These are phyloP conservation scores for Vigna mungo DNA, from an alignment of 306 rosid species.

Conservation along the genomic window DNA sequence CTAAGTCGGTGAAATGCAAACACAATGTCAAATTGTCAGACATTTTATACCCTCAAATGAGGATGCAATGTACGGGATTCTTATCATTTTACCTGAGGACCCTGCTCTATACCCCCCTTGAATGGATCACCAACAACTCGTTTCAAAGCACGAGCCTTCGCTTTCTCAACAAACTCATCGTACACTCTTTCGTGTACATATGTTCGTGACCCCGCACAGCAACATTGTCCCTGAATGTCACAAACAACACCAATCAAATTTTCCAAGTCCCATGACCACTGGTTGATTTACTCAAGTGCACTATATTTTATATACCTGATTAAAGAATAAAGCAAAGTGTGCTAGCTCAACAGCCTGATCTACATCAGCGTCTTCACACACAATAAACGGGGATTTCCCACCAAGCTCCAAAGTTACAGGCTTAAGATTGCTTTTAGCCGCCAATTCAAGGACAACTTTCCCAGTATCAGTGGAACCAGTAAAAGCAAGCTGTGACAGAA, in stretches of 20 bases:
- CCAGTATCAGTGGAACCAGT: constrained; percentile 95
- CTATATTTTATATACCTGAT: constrained; percentile 60
- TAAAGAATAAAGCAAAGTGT: constrained; percentile 87
- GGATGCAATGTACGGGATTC: constrained; percentile 14
- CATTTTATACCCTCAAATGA: constrained; percentile 9
- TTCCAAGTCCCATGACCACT: constrained; percentile 7
- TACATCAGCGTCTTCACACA: constrained; percentile 89
- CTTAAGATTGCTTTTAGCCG: constrained; percentile 89
- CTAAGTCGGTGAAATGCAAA: background rate
- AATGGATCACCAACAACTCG: constrained; percentile 95
- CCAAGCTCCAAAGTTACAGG: constrained; percentile 92
- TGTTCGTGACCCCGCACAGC: constrained; percentile 95
- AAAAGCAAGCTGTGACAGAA: constrained; percentile 81
- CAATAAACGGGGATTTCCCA: constrained; percentile 93
- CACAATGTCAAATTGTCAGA: background rate
- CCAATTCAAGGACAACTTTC: constrained; percentile 70
- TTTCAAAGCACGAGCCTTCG: constrained; percentile 76
- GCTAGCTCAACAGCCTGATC: constrained; percentile 90
- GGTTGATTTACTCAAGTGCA: constrained; percentile 2
- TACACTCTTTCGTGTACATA: constrained; percentile 81
- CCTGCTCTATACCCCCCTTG: constrained; percentile 83
- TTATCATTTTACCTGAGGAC: constrained; percentile 83
- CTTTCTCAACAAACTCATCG: constrained; percentile 85
- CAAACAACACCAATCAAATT: constrained; percentile 31
- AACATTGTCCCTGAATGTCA: constrained; percentile 87